Conservation (phyloP, 257 asterid species). For the Forsythia viridissima region DNA sequence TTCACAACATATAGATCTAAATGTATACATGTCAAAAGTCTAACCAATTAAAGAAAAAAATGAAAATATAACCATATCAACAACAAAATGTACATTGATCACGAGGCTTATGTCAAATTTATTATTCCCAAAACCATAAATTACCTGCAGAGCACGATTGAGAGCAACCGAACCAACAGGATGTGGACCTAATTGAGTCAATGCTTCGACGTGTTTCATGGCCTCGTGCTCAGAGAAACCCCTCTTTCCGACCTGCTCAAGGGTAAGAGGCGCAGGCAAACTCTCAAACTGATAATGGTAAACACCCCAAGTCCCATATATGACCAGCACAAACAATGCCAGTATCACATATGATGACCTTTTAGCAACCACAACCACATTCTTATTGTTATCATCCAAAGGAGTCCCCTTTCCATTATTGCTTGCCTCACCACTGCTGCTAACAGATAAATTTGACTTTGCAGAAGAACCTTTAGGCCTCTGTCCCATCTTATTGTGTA, state of each 20-base stretch:
- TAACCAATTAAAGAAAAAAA: not conserved
- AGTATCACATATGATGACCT: constrained; percentile 69
- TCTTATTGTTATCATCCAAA: constrained; percentile 26
- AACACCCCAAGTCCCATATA: constrained; percentile 74
- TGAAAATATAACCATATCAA: not conserved
- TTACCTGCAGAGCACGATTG: constrained; percentile 73
- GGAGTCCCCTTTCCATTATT: constrained; percentile 27
- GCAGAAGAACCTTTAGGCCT: constrained; percentile 47
- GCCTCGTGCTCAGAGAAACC: constrained; percentile 93
- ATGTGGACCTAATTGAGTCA: constrained; percentile 85
- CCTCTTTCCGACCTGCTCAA: constrained; percentile 77
- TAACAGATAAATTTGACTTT: constrained; percentile 33
- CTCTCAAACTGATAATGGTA: constrained; percentile 70
- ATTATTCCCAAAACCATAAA: constrained; percentile 1
- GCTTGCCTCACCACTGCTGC: constrained; percentile 24
- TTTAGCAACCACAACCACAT: constrained; percentile 49
- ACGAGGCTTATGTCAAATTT: not conserved
- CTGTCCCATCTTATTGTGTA: constrained; percentile 53
- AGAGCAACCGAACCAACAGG: constrained; percentile 81
- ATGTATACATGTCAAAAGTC: not conserved
- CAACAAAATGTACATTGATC: not conserved
- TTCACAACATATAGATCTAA: constrained; percentile 14
- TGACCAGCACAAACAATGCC: constrained; percentile 57
- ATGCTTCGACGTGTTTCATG: constrained; percentile 69
- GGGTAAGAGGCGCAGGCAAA: constrained; percentile 60